A percentile compares a stretch with the other conserved stretches of the same genome.
These are phyloP conservation scores for Trichoderma sp. DNA, from an alignment of 2,329 filamentous ascomycete species.

Conservation along the genomic window DNA sequence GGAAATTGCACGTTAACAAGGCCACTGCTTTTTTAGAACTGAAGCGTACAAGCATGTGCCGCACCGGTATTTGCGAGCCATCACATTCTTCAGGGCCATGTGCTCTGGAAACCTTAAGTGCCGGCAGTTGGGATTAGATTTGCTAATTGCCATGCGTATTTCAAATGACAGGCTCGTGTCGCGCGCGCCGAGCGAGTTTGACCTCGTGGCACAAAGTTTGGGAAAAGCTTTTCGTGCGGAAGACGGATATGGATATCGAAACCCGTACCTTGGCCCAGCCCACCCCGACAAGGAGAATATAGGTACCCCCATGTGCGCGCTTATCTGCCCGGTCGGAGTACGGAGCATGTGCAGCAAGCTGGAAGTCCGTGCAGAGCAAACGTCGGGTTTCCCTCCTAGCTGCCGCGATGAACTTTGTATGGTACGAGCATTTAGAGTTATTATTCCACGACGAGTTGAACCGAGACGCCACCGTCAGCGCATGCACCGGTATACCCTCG, in stretches of 20 bases:
- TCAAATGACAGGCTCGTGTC: not conserved
- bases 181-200: not conserved
- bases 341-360: not conserved
- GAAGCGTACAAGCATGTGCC: not conserved
- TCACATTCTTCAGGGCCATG: not conserved
- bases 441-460: constrained; percentile 7
- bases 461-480: constrained; percentile 20
- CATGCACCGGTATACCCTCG: not conserved
- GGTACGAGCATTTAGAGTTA: constrained; percentile 18
- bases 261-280: not conserved
- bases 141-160: not conserved
- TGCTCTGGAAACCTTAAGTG: not conserved
- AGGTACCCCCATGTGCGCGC: constrained; percentile 4
- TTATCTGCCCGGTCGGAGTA: constrained; percentile 4
- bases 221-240: not conserved
- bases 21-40: not conserved
- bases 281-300: not conserved
- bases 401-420: constrained; percentile 11
- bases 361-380: not conserved
- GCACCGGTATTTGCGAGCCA: not conserved
- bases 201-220: not conserved
- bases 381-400: not conserved
- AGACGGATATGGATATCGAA: not conserved
- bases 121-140: constrained; percentile 10
- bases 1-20: not conserved